Percentiles rank a stretch among this genome's conserved stretches.
phyloP scores from a whole-genome alignment of 228 moss, liverwort and hornwort genomes.

The Sphagnum fallax region DNA sequence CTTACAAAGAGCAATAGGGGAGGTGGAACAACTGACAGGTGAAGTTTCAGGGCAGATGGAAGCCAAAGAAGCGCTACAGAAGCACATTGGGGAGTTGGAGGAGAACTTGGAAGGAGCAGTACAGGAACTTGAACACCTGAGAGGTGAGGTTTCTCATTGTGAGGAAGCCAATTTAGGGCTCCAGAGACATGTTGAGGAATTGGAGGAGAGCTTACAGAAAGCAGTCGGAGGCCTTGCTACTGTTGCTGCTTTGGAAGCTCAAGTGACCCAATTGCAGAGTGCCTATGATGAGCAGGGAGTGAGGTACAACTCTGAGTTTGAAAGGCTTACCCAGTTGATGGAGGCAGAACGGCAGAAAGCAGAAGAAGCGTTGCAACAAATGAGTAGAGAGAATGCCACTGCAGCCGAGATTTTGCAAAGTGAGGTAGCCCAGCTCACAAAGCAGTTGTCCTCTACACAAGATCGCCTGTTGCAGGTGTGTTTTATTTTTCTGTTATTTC shows the following conservation, averaged over 20 bases:
- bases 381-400: constrained; percentile 18
- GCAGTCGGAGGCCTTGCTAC: constrained; percentile 44
- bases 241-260: constrained; percentile 59
- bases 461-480: constrained; percentile 21
- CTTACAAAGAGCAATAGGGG: constrained; percentile 43
- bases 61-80: too few relatives aligned
- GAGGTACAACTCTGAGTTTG: constrained; percentile 49
- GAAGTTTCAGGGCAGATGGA: too few relatives aligned
- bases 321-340: constrained; percentile 43
- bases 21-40: not conserved
- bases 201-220: constrained; percentile 57
- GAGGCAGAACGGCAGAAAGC: constrained; percentile 56
- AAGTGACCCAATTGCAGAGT: constrained; percentile 52
- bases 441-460: constrained; percentile 31
- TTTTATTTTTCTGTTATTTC: too few relatives aligned
- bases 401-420: constrained; percentile 34
- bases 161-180: too few relatives aligned
- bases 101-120: too few relatives aligned
- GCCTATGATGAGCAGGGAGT: constrained; percentile 62
- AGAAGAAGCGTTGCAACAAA: constrained; percentile 42
- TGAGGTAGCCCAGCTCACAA: constrained; percentile 28
- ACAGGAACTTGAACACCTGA: too few relatives aligned
- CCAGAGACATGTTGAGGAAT: not conserved
- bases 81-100: too few relatives aligned
- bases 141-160: too few relatives aligned